Conservation (phyloP, 805 yeast genomes). For the Candida schatavii region DNA sequence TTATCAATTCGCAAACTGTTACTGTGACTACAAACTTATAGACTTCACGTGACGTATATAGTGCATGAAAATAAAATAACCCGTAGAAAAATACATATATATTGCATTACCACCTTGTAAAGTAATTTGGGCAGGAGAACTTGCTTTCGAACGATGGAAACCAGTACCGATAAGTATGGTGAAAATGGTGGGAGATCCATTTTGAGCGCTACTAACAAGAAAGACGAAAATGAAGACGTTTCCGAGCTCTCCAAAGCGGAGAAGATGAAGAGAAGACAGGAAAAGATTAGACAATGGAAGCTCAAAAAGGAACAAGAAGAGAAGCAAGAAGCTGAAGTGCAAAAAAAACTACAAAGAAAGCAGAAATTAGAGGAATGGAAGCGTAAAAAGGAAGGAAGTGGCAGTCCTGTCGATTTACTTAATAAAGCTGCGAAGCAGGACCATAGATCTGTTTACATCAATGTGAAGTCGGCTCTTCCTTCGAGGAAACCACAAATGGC, state of each 20-base stretch:
- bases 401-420: background rate
- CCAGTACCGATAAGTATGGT: background rate
- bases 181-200: background rate
- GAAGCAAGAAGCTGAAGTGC: conserved; percentile 8
- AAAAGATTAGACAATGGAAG: conserved; percentile 48
- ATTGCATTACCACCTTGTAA: background rate
- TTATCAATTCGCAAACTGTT: conserved; percentile 89
- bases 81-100: background rate
- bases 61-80: no score
- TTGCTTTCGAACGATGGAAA: background rate
- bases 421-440: background rate
- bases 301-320: conserved; percentile 13
- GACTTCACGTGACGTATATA: background rate
- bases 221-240: background rate
- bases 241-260: conserved; percentile 25
- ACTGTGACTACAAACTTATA: conserved; percentile 92
- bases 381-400: background rate
- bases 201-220: conserved; percentile 1
- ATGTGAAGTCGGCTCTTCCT: background rate
- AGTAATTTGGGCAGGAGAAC: no score
- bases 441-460: no score
- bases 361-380: conserved; percentile 53
- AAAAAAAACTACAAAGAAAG: conserved; percentile 26
- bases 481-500: background rate
- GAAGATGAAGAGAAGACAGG: conserved; percentile 43